Base-by-base conservation (phyloP, 2,329 filamentous ascomycete genomes). In the Tolypocladium nubicola region DNA sequence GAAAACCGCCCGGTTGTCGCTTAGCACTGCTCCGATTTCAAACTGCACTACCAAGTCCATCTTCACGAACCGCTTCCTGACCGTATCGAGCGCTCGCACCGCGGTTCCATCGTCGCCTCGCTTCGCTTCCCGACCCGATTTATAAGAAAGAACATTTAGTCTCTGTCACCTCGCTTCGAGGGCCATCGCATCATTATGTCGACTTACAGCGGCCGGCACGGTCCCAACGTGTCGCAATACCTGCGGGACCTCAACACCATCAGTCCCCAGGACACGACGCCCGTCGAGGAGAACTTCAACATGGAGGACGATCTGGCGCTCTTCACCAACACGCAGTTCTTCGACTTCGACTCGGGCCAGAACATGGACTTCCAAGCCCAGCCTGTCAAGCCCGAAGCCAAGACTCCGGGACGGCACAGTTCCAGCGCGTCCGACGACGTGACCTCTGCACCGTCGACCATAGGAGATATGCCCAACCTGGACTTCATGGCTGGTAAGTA, bases 151-250 rank as follows among this genome's bases (percentile, higher is more conserved):
- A n/a, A 11, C 4, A 14, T 10, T 35, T 8, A n/a, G 26, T 33
- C 47, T 11, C 47, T 30, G 26, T 30, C 6, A 1, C 5, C 16
- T 52, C 47, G 37, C 19, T 4, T 43, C 21, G 19, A 35, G 38
- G 49, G 26, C 16, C 55, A 53, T 41, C 45, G 54, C 56, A 45
- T 39, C 61, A 64, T 58, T 58, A 91, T 91, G 88, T 84, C 89
- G 71, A 81, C 78, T 70, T 91, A 85, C 80, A 85, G 81, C 73
- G 87, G 86, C 68, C 87, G 90, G 61, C 85, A 88, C 69, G 88
- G 83, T 65, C 87, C 89, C 68, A 96, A 96, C 72, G 89, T 96
- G 74, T 91, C 90, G 68, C 87, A 91, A 68, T 96, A 94, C 76
- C 81, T 97, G 63, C 87, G 89, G 67, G 88, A 92, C 64, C 79